Conservation (phyloP, 495 filamentous ascomycete genomes). For the Podospora tetraspora region DNA sequence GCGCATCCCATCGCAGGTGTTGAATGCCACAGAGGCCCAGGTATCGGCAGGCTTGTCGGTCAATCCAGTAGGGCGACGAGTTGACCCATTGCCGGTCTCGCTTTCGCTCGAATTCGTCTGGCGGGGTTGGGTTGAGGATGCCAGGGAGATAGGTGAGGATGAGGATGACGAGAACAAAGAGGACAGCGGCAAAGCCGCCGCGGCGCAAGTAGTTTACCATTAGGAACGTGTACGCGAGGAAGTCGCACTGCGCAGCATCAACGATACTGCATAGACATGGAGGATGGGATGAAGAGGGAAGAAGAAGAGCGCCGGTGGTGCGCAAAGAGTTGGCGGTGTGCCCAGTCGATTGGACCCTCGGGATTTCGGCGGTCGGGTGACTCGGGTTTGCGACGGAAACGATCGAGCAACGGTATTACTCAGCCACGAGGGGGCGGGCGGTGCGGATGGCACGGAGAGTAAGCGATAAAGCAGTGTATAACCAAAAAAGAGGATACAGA, state of each 20-base stretch:
- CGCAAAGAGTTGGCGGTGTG: neutral
- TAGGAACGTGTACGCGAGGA: neutral
- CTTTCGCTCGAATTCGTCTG: slow-evolving; percentile 39
- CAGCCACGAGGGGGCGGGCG: neutral
- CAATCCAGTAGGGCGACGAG: slow-evolving; percentile 64
- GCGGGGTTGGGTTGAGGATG: slow-evolving; percentile 40
- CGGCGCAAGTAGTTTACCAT: slow-evolving; percentile 30
- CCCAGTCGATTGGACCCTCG: neutral
- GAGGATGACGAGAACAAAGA: slow-evolving; percentile 32
- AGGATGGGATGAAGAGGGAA: neutral
- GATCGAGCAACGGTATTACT: neutral
- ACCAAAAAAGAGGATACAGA: neutral
- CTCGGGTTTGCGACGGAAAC: neutral
- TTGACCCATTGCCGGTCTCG: slow-evolving; percentile 68
- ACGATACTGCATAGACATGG: neutral
- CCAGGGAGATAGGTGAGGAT: slow-evolving; percentile 33
- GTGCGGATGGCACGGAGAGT: neutral
- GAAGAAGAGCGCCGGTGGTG: neutral
- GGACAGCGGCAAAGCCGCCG: slow-evolving; percentile 25
- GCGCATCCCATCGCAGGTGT: slow-evolving; percentile 53
- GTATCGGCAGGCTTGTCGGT: slow-evolving; percentile 70
- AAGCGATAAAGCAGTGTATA: neutral
- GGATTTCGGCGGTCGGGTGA: neutral
- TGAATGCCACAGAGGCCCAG: slow-evolving; percentile 63
- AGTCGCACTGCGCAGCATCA: neutral